A percentile compares a stretch with the other conserved stretches of the same genome.
Evolutionary conservation across 2,329 filamentous ascomycete species (phyloP).

Genomic region (Alternaria atra): DNA sequence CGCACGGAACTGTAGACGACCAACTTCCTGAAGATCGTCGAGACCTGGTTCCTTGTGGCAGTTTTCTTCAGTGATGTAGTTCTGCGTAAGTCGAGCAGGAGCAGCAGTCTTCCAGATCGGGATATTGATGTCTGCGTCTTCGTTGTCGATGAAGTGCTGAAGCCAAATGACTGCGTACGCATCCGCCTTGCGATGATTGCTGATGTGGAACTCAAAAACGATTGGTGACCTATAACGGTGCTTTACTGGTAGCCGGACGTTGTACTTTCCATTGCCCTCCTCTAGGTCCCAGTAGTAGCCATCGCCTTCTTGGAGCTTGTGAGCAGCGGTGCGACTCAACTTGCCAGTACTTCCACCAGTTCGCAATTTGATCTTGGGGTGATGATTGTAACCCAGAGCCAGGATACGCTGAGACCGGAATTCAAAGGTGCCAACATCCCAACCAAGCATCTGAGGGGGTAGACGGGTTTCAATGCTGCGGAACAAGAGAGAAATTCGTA

Average conservation of each 20-base stretch:
- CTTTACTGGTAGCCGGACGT: slow-evolving; percentile 83
- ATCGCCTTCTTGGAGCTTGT: slow-evolving; percentile 66
- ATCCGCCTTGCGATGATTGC: slow-evolving; percentile 73
- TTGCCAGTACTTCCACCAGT: slow-evolving; percentile 85
- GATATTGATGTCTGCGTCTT: slow-evolving; percentile 80
- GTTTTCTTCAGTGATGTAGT: slow-evolving; percentile 87
- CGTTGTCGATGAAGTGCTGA: slow-evolving; percentile 81
- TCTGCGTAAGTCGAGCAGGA: slow-evolving; percentile 80
- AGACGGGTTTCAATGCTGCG: slow-evolving; percentile 86
- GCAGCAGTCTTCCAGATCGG: slow-evolving; percentile 89
- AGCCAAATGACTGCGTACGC: slow-evolving; percentile 88
- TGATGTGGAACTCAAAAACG: slow-evolving; percentile 82
- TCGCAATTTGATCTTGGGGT: slow-evolving; percentile 75
- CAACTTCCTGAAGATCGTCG: slow-evolving; percentile 78
- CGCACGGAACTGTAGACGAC: slow-evolving; percentile 80
- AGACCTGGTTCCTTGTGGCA: slow-evolving; percentile 74
- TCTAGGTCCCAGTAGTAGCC: slow-evolving; percentile 68
- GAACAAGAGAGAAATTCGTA: slow-evolving; percentile 89
- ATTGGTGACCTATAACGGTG: slow-evolving; percentile 90
- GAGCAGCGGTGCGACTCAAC: slow-evolving; percentile 71
- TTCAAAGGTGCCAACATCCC: slow-evolving; percentile 95
- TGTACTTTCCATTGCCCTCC: slow-evolving; percentile 59
- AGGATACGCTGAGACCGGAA: slow-evolving; percentile 77
- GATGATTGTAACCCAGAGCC: slow-evolving; percentile 68
- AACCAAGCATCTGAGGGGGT: slow-evolving; percentile 85